Evolutionary conservation across 2,329 filamentous ascomycete species (phyloP).

Genomic region (Chaetomium olivaceum): DNA sequence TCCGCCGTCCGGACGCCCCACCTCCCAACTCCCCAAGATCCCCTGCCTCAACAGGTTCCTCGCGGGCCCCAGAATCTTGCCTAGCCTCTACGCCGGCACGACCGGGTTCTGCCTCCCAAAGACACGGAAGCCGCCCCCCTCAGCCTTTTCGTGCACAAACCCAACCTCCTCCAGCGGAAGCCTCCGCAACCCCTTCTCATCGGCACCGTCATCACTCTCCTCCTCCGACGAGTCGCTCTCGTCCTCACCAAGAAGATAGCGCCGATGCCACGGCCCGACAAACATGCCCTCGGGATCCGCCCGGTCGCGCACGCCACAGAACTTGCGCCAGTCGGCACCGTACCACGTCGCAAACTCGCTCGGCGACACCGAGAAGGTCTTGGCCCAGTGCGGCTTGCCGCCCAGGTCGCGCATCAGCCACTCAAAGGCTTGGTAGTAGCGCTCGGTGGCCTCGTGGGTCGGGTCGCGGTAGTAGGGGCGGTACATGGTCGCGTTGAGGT

Average conservation of each 20-base stretch:
- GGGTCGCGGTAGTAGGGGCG: slow-evolving; percentile 71
- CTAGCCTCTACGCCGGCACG: slow-evolving; percentile 24
- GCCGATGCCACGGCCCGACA: slow-evolving; percentile 84
- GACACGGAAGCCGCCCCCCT: slow-evolving; percentile 29
- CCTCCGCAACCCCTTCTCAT: slow-evolving; percentile 4
- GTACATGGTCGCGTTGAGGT: slow-evolving; percentile 80
- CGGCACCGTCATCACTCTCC: background rate
- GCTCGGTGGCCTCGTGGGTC: slow-evolving; percentile 56
- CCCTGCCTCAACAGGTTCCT: slow-evolving; percentile 4
- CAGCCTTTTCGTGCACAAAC: slow-evolving; percentile 21
- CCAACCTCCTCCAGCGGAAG: slow-evolving; percentile 37
- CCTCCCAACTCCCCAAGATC: background rate
- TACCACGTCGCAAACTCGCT: slow-evolving; percentile 62
- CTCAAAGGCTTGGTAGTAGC: slow-evolving; percentile 80
- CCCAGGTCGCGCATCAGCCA: slow-evolving; percentile 77
- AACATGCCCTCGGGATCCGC: slow-evolving; percentile 77
- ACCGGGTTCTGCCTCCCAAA: slow-evolving; percentile 25
- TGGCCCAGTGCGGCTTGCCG: slow-evolving; percentile 78
- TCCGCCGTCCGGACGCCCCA: background rate
- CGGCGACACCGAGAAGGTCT: slow-evolving; percentile 66
- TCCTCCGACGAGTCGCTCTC: background rate
- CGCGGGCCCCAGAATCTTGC: slow-evolving; percentile 13
- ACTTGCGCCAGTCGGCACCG: slow-evolving; percentile 60
- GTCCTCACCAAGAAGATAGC: slow-evolving; percentile 55
- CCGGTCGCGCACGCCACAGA: slow-evolving; percentile 62